Base-by-base conservation (phyloP, 805 yeast species). In the Teunomyces panamensis region DNA sequence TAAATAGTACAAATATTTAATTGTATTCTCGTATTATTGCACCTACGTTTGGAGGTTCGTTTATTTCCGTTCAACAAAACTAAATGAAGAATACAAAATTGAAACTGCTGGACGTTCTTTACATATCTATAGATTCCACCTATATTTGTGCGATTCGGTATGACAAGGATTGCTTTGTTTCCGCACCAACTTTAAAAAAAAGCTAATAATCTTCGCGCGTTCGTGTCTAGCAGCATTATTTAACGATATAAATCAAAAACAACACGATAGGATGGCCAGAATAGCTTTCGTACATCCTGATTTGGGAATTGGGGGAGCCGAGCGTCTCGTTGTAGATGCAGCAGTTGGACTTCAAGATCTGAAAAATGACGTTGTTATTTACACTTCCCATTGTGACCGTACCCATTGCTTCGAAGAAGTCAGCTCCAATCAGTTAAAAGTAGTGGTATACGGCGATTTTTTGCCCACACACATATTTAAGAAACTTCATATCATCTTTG, bases 291-390 rank as follows among this genome's bases (percentile, higher is more conserved):
- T 94, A 4, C 99, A 94, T 62, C 99, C 99, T 0, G 99, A 94
- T 68, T 70, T 94, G 46, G 99, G 99, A 0, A 92, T 92, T 48
- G 99, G 87, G 4, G 99, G 99, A 3, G 99, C 99, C 1, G 99
- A 94, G 63, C 75, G 99, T 49, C 75, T 95, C n/a, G 90, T 94
- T 1, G 96, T 94, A 1, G 99, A 94, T 67, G 90, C 96, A 2
- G 99, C 98, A 0, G 72, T 89, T 3, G 96, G 96, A 0, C 69
- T 94, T 26, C 89, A 92, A 59, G 75, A 80, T 2, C 65, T 73
- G 28, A 14, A 28, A 10, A 83, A 87, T 60, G 74, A 72, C 0
- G 83, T 94, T 9, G 74, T 76, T 2, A 76, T 91, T 4, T 89
- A 77, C 67, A 92, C 99, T 0, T 90, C 97, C 0, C 96, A 94